Conservation (phyloP, 805 yeast species). For the Diddensiella transvaalensis region DNA sequence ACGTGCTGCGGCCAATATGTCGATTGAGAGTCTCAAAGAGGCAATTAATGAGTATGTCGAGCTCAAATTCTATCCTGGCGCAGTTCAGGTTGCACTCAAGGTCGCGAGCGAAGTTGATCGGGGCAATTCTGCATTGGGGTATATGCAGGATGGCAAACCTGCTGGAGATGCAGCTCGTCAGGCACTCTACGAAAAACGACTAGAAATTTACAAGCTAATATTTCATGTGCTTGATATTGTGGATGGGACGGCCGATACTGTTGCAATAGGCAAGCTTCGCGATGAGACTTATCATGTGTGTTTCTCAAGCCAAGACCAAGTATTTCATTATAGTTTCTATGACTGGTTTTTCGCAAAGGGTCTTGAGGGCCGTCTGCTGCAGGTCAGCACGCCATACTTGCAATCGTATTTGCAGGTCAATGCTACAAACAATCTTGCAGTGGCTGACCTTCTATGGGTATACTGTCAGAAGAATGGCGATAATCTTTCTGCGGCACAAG, state of each 20-base stretch:
- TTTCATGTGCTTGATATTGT: constrained; percentile 71
- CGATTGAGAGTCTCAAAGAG: constrained; percentile 75
- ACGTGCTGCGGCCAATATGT: constrained; percentile 72
- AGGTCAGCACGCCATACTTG: constrained; percentile 77
- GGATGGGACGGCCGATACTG: constrained; percentile 45
- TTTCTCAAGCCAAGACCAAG: constrained; percentile 68
- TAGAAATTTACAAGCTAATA: constrained; percentile 63
- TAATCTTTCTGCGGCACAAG: constrained; percentile 79
- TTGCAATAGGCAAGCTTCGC: constrained; percentile 44
- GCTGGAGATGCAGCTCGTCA: constrained; percentile 48
- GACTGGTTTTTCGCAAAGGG: constrained; percentile 87
- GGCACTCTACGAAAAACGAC: constrained; percentile 48
- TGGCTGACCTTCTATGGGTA: constrained; percentile 83
- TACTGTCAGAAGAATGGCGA: constrained; percentile 80
- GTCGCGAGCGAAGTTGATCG: constrained; percentile 68
- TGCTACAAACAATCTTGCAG: constrained; percentile 51
- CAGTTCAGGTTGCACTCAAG: constrained; percentile 74
- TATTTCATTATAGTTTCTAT: constrained; percentile 89
- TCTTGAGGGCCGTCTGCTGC: constrained; percentile 69
- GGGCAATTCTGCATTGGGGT: constrained; percentile 56
- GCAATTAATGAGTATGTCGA: constrained; percentile 75
- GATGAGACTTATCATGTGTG: constrained; percentile 73
- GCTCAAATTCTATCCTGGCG: constrained; percentile 77
- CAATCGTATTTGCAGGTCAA: constrained; percentile 63
- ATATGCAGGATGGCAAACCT: constrained; percentile 48